phyloP scores from a whole-genome alignment of 2,329 filamentous ascomycete genomes.

The Ceratocystiopsis minuta region DNA sequence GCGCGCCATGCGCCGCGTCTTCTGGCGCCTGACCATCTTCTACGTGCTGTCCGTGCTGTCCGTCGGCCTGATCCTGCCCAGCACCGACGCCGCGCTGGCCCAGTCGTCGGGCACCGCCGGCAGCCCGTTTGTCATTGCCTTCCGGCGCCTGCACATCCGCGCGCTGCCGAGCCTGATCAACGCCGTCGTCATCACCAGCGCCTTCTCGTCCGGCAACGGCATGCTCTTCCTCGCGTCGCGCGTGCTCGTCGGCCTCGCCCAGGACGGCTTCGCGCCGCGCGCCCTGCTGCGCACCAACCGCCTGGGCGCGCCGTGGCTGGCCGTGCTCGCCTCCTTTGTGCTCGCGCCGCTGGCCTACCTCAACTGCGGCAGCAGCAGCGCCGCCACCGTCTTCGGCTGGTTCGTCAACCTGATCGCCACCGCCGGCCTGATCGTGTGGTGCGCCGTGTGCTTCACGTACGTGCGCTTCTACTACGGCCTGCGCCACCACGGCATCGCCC shows the following conservation, averaged over 20 bases:
- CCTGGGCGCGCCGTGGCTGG: conserved; percentile 33
- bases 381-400: conserved; percentile 43
- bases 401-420: conserved; percentile 40
- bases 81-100: conserved; percentile 26
- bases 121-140: conserved; percentile 47
- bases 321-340: conserved; percentile 33
- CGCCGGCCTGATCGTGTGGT: conserved; percentile 23
- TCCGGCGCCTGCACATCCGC: conserved; percentile 35
- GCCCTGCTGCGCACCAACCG: conserved; percentile 32
- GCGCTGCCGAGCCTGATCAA: conserved; percentile 41
- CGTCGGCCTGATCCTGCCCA: conserved; percentile 41
- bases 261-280: conserved; percentile 36
- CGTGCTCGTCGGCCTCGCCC: conserved; percentile 36
- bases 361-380: conserved; percentile 45
- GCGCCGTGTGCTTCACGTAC: conserved; percentile 44
- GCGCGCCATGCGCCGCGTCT: conserved; percentile 6
- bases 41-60: conserved; percentile 28
- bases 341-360: conserved; percentile 39
- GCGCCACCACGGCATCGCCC: conserved; percentile 37
- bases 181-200: conserved; percentile 39
- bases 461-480: conserved; percentile 45
- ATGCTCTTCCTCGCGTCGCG: conserved; percentile 38
- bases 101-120: conserved; percentile 24
- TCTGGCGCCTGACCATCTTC: background rate
- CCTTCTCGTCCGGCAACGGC: conserved; percentile 40